phyloP scores from a whole-genome alignment of 208 protist genomes.

The Leishmania gerbilli region DNA sequence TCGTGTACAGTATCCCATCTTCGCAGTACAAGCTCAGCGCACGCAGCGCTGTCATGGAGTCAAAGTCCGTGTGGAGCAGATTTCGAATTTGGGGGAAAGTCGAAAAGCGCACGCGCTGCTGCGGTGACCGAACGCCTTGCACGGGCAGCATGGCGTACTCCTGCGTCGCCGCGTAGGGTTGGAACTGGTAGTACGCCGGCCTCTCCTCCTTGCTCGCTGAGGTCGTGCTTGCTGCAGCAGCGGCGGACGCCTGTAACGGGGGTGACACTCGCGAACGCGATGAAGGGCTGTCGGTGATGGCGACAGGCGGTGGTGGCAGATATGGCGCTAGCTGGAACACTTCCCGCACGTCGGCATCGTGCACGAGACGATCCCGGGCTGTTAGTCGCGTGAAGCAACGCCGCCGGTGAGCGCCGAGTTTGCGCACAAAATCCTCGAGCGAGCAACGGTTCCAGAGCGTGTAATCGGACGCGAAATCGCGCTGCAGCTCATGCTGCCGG shows the following conservation, averaged over 20 bases:
- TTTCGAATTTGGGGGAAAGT: constrained; percentile 74
- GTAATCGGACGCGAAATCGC: constrained; percentile 85
- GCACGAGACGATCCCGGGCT: constrained; percentile 37
- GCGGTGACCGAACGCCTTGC: constrained; percentile 13
- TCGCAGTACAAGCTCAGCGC: constrained; percentile 49
- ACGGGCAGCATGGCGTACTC: constrained; percentile 77
- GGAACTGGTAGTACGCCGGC: constrained; percentile 46
- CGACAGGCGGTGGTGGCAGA: constrained; percentile 23
- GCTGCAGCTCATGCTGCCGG: constrained; percentile 50
- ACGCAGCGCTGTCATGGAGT: constrained; percentile 59
- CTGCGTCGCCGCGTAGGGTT: constrained; percentile 64
- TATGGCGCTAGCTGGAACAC: constrained; percentile 46
- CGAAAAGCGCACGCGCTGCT: constrained; percentile 39
- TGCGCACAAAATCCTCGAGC: constrained; percentile 47
- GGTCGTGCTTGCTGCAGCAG: neutral
- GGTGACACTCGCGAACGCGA: neutral
- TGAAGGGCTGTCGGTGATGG: neutral
- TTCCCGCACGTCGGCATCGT: constrained; percentile 35
- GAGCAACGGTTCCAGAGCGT: constrained; percentile 62
- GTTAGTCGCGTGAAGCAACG: constrained; percentile 35
- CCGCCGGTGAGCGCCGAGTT: constrained; percentile 29
- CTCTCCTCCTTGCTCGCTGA: neutral
- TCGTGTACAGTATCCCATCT: constrained; percentile 53
- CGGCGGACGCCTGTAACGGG: neutral
- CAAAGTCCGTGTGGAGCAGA: constrained; percentile 63